phyloP scores from a whole-genome alignment of 805 yeast genomes.

The Metahyphopichia silvanorum region DNA sequence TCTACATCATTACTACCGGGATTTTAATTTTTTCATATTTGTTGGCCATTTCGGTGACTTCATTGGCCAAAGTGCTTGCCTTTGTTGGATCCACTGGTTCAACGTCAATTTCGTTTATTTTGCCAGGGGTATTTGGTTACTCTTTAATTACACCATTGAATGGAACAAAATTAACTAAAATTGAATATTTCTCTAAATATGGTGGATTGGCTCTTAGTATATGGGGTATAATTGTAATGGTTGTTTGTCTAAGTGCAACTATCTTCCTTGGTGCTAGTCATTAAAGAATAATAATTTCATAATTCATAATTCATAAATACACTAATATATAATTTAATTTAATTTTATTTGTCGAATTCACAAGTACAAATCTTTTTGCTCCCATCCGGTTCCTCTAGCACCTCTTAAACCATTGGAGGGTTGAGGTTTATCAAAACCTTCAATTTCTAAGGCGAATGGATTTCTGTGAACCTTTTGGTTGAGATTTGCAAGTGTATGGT shows the following conservation, averaged over 20 bases:
- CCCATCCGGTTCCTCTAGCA: conserved; percentile 38
- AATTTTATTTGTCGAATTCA: neutral
- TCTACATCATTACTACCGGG: conserved; percentile 45
- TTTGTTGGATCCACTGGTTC: conserved; percentile 84
- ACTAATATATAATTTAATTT: no score
- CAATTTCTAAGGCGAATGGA: conserved; percentile 55
- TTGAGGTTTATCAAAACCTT: conserved; percentile 31
- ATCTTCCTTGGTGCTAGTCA: conserved; percentile 41
- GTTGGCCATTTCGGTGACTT: conserved; percentile 55
- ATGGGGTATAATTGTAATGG: conserved; percentile 57
- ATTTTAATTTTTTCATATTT: conserved; percentile 49
- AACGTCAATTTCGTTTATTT: conserved; percentile 70
- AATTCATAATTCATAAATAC: no score
- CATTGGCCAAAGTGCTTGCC: conserved; percentile 67
- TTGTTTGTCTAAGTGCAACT: conserved; percentile 50
- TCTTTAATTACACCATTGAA: conserved; percentile 45
- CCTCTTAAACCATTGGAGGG: conserved; percentile 34
- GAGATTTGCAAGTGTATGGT: conserved; percentile 71
- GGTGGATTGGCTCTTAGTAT: conserved; percentile 44
- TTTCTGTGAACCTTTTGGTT: conserved; percentile 54
- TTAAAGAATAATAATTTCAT: no score
- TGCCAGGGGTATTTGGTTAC: conserved; percentile 77
- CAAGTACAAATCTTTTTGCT: conserved; percentile 28
- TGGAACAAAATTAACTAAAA: conserved; percentile 17
- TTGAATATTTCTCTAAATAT: conserved; percentile 30